Percentiles rank a stretch among this genome's conserved stretches.
phyloP scores from a whole-genome alignment of 176 grass and related monocot genomes.

The Oryza meyeriana region DNA sequence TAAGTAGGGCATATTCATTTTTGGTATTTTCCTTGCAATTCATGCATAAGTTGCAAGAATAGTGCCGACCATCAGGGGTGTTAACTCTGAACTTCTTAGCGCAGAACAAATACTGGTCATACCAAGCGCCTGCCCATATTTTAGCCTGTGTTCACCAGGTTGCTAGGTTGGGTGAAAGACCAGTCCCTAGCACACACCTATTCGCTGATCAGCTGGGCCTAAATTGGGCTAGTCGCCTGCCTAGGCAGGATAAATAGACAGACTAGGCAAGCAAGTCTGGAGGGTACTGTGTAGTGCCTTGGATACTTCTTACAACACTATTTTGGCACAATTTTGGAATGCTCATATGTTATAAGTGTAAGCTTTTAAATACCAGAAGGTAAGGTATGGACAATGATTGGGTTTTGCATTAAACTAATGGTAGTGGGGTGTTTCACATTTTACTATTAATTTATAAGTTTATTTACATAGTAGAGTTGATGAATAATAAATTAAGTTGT shows the following conservation, averaged over 20 bases:
- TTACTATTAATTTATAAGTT: not conserved
- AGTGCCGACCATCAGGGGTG: not conserved
- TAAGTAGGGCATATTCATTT: not conserved
- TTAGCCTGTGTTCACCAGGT: not conserved
- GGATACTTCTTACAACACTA: not conserved
- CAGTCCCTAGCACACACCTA: not conserved
- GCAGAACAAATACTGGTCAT: slow-evolving; percentile 16
- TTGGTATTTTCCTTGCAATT: not conserved
- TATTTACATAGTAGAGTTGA: not conserved
- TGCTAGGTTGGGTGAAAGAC: not conserved
- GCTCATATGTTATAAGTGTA: not conserved
- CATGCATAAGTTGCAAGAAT: slow-evolving; percentile 5
- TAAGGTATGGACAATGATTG: not conserved
- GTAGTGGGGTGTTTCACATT: not conserved
- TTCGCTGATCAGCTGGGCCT: not conserved
- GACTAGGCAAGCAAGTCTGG: not conserved
- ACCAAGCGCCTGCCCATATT: not conserved
- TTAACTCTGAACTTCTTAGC: not conserved
- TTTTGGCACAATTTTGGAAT: not conserved
- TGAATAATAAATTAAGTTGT: slow-evolving; percentile 2
- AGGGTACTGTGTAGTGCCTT: not conserved
- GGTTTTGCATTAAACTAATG: not conserved
- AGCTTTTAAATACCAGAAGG: not conserved
- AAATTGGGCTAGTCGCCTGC: too few relatives aligned
- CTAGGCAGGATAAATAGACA: too few relatives aligned